phyloP scores from a whole-genome alignment of 2,329 filamentous ascomycete species.

The Exophiala spinifera region DNA sequence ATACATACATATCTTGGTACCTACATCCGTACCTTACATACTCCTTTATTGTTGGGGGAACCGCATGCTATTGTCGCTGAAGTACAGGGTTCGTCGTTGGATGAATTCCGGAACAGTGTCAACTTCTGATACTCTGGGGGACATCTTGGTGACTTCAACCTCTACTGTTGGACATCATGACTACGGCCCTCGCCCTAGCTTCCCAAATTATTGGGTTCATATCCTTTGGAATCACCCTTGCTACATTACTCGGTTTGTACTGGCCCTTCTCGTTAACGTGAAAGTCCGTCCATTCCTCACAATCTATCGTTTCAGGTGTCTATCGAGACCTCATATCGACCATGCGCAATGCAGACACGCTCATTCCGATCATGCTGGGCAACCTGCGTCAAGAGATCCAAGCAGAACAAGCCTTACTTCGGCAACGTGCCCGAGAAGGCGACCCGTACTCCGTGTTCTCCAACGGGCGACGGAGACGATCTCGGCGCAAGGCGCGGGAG shows the following conservation, averaged over 20 bases:
- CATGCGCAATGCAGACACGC: constrained; percentile 17
- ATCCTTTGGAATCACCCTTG: constrained; percentile 24
- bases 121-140: too few species aligned
- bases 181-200: constrained; percentile 12
- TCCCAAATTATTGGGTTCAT: constrained; percentile 25
- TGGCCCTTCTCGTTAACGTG: background rate
- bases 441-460: constrained; percentile 23
- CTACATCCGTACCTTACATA: too few species aligned
- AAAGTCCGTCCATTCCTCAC: background rate
- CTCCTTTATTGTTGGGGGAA: too few species aligned
- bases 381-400: constrained; percentile 27
- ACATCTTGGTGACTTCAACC: too few species aligned
- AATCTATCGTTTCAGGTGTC: constrained; percentile 16
- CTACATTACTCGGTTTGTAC: constrained; percentile 25
- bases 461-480: constrained; percentile 4
- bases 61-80: too few species aligned
- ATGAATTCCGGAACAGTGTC: too few species aligned
- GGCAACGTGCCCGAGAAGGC: constrained; percentile 20
- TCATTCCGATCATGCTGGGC: constrained; percentile 24
- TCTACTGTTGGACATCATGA: background rate
- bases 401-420: constrained; percentile 19
- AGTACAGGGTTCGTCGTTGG: too few species aligned
- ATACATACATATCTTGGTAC: too few species aligned
- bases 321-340: constrained; percentile 25
- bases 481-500: constrained; percentile 14